Percentiles rank a stretch among this genome's conserved stretches.
Conservation (phyloP, 345 rosid genomes). For the Euphorbia pulcherrima region DNA sequence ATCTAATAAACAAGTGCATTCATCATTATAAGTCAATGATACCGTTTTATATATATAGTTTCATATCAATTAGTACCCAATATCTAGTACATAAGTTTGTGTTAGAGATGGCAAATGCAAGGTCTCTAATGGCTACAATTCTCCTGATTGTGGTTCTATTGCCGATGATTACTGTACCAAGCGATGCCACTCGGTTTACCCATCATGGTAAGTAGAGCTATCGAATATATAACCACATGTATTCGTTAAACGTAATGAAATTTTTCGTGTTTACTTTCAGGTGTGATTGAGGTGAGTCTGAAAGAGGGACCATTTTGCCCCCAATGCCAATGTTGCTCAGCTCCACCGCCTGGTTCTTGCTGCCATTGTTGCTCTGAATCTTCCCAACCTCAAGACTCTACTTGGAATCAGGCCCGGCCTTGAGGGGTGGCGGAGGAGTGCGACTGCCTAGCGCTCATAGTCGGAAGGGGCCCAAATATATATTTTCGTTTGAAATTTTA, state of each 20-base stretch:
- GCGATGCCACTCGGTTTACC: conserved; percentile 12
- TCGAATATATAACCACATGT: too few relatives aligned
- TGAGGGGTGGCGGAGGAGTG: too few relatives aligned
- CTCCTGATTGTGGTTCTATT: conserved; percentile 23
- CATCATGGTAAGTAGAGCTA: conserved; percentile 1
- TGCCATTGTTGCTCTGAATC: conserved; percentile 13
- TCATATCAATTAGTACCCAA: neutral
- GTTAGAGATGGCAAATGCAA: too few relatives aligned
- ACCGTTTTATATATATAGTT: too few relatives aligned
- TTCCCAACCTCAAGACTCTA: neutral
- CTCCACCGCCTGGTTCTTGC: conserved; percentile 18
- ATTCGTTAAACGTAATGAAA: too few relatives aligned
- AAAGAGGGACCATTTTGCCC: neutral
- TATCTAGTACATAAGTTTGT: neutral
- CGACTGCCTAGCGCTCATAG: too few relatives aligned
- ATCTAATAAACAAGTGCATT: too few relatives aligned
- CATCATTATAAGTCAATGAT: too few relatives aligned
- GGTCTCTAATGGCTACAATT: conserved; percentile 16
- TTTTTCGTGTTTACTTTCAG: neutral
- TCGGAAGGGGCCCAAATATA: too few relatives aligned
- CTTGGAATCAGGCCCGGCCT: too few relatives aligned
- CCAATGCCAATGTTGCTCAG: conserved; percentile 10
- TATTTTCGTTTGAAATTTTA: too few relatives aligned
- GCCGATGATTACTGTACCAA: conserved; percentile 10
- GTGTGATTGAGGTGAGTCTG: neutral